Percentiles rank a stretch among this genome's conserved stretches.
Conservation (phyloP, 441 rosid species). For the Brassica hybrid region DNA sequence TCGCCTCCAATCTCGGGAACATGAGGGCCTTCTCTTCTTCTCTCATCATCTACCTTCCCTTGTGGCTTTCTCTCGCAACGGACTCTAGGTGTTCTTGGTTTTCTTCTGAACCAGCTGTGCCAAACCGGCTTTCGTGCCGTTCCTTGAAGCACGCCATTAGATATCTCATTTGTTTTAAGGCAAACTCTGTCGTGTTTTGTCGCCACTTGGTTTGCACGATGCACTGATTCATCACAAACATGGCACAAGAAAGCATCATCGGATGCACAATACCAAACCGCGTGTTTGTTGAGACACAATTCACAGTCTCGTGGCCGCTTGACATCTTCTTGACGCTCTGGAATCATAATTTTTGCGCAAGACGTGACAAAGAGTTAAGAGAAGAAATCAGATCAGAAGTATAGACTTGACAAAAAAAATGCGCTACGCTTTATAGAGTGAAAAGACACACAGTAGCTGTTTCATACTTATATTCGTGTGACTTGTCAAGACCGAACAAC, state of each 20-base stretch:
- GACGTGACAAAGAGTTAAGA: slow-evolving; percentile 14
- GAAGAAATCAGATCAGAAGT: slow-evolving; percentile 9
- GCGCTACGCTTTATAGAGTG: not conserved
- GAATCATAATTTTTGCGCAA: slow-evolving; percentile 22
- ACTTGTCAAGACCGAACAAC: slow-evolving; percentile 23
- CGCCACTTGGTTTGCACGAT: slow-evolving; percentile 78
- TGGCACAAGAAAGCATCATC: slow-evolving; percentile 89
- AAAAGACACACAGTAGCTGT: slow-evolving; percentile 6
- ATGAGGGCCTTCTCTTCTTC: slow-evolving; percentile 41
- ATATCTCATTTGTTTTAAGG: slow-evolving; percentile 42
- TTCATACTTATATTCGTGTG: slow-evolving; percentile 31
- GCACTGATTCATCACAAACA: slow-evolving; percentile 74
- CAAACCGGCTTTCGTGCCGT: slow-evolving; percentile 49
- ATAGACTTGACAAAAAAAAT: not conserved
- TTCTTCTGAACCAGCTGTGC: slow-evolving; percentile 73
- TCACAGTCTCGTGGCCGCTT: slow-evolving; percentile 73
- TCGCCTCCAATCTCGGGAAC: slow-evolving; percentile 78
- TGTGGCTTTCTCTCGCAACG: slow-evolving; percentile 22
- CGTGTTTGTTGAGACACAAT: slow-evolving; percentile 60
- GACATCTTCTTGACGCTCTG: slow-evolving; percentile 44
- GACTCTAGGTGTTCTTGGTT: slow-evolving; percentile 67
- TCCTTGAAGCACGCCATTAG: slow-evolving; percentile 17
- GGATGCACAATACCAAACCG: slow-evolving; percentile 72
- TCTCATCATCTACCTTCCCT: slow-evolving; percentile 25
- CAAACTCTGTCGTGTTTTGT: slow-evolving; percentile 71